These are phyloP conservation scores for slime mould (Dictyostelium discoideum) DNA, from an alignment of 78 protist species.

Conservation along the genomic window DNA sequence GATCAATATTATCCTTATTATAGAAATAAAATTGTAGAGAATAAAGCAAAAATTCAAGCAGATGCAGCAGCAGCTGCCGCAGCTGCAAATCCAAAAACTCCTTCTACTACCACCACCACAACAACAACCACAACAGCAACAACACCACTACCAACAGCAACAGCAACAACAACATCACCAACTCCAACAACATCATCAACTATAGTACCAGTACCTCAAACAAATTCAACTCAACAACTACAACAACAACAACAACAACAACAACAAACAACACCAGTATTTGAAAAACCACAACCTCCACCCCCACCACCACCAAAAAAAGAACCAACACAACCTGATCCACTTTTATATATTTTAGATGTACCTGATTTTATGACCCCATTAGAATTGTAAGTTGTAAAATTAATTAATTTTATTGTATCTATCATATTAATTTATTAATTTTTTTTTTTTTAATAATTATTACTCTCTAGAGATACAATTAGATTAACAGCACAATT, in stretches of 20 bases:
- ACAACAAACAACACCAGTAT: neutral
- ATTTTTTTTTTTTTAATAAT: too few species aligned
- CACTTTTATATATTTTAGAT: slow-evolving; percentile 63
- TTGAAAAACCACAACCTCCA: slow-evolving; percentile 27
- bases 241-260: neutral
- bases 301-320: slow-evolving; percentile 56
- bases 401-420: too few species aligned
- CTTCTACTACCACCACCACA: neutral
- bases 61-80: neutral
- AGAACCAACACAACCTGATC: slow-evolving; percentile 51
- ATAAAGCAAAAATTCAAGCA: slow-evolving; percentile 4
- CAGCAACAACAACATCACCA: neutral
- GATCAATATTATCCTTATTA: slow-evolving; percentile 73
- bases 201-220: neutral
- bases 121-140: neutral
- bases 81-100: neutral
- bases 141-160: neutral
- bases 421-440: too few species aligned
- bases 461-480: too few species aligned
- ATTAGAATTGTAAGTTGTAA: slow-evolving; percentile 63
- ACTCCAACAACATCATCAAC: slow-evolving; percentile 1
- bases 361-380: slow-evolving; percentile 55
- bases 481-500: slow-evolving; percentile 87
- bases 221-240: neutral
- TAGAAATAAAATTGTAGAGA: neutral